These are phyloP conservation scores for Porphyrellus sp. DNA, from an alignment of 1,284 basidiomycete genomes.

Conservation along the genomic window DNA sequence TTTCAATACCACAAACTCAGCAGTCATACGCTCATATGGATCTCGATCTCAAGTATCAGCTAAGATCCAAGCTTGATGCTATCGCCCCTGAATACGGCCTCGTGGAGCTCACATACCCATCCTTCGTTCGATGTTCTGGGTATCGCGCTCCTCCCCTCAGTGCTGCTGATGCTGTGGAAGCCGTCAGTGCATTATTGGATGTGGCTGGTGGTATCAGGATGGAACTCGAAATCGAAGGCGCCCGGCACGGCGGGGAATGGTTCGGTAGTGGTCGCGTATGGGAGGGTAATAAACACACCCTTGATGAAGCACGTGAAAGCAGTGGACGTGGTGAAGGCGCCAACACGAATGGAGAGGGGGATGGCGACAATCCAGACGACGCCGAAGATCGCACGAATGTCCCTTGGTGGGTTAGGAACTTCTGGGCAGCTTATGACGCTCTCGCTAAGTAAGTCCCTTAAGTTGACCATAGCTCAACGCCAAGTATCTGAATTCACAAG, in stretches of 20 bases:
- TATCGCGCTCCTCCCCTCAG: slow-evolving; percentile 85
- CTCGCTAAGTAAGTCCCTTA: slow-evolving; percentile 71
- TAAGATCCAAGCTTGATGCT: slow-evolving; percentile 80
- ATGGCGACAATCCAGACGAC: slow-evolving; percentile 38
- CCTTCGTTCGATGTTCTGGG: slow-evolving; percentile 89
- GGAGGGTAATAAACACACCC: slow-evolving; percentile 39
- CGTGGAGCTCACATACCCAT: slow-evolving; percentile 91
- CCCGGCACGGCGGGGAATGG: slow-evolving; percentile 86
- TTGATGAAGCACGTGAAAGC: slow-evolving; percentile 43
- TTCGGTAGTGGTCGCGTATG: slow-evolving; percentile 77
- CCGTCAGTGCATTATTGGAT: slow-evolving; percentile 82
- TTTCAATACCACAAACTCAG: slow-evolving; percentile 90
- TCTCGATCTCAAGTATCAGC: slow-evolving; percentile 83
- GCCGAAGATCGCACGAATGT: slow-evolving; percentile 46
- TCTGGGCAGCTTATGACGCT: slow-evolving; percentile 92
- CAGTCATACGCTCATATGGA: slow-evolving; percentile 97
- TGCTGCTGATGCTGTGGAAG: slow-evolving; percentile 93
- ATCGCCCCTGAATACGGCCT: slow-evolving; percentile 96
- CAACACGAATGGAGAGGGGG: slow-evolving; percentile 26
- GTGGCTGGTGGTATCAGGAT: slow-evolving; percentile 87
- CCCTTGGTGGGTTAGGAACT: slow-evolving; percentile 85
- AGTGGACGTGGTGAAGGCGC: slow-evolving; percentile 37
- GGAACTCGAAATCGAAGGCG: slow-evolving; percentile 85
- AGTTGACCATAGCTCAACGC: neutral
- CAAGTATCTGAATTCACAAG: slow-evolving; percentile 38